These are phyloP conservation scores for Aspergillus ochraceoroseus DNA, from an alignment of 2,329 filamentous ascomycete species.

Conservation along the genomic window DNA sequence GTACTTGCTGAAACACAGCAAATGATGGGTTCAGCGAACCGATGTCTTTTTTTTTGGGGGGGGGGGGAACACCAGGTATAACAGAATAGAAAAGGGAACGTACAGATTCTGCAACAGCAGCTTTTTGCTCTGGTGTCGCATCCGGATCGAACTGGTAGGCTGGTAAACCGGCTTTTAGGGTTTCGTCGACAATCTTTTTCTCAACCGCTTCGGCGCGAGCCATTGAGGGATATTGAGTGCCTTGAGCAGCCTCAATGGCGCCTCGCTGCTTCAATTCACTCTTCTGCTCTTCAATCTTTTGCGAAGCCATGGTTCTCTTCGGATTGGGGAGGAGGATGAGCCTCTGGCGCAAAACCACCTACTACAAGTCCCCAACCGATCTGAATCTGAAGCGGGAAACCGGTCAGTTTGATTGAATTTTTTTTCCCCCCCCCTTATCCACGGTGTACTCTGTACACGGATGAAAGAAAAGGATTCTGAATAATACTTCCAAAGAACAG, in stretches of 20 bases:
- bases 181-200: constrained; percentile 68
- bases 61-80: background rate
- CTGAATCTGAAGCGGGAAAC: too few relatives aligned
- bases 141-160: constrained; percentile 85
- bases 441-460: too few relatives aligned
- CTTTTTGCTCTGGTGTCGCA: constrained; percentile 78
- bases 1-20: constrained; percentile 50
- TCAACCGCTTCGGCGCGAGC: constrained; percentile 68
- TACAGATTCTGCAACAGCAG: constrained; percentile 70
- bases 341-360: constrained; percentile 20
- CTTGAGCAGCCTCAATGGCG: constrained; percentile 66
- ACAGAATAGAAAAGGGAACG: constrained; percentile 33
- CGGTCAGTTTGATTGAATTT: too few relatives aligned
- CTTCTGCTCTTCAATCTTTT: constrained; percentile 29
- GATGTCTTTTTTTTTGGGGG: too few relatives aligned
- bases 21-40: constrained; percentile 2
- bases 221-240: constrained; percentile 55
- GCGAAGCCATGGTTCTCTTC: constrained; percentile 29
- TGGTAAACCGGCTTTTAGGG: constrained; percentile 68
- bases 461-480: too few relatives aligned
- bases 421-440: too few relatives aligned
- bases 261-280: constrained; percentile 76
- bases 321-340: constrained; percentile 11
- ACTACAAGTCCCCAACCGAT: constrained; percentile 14
- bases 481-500: too few relatives aligned